Conservation (phyloP, 73 alveolate genomes). For the Tetrahymena borealis region DNA sequence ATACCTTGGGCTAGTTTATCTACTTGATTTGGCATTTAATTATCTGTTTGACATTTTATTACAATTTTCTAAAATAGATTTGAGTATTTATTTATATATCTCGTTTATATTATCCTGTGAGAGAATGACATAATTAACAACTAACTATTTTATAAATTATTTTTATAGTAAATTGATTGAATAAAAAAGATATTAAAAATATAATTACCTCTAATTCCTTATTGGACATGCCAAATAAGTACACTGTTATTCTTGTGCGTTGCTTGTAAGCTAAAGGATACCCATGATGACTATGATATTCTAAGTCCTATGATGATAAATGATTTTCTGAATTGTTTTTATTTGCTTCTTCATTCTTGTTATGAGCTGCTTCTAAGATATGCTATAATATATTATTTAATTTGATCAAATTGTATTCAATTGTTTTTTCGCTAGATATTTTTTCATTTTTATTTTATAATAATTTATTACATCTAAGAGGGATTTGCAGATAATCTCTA, state of each 20-base stretch:
- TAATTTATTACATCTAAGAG: neutral
- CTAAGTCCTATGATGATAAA: neutral
- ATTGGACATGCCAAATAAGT: neutral
- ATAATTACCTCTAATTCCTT: neutral
- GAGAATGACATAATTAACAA: neutral
- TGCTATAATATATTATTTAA: neutral
- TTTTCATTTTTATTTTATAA: too few species aligned
- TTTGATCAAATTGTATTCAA: neutral
- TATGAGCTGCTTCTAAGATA: neutral
- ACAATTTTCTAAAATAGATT: neutral
- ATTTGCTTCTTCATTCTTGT: neutral
- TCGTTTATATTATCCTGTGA: neutral
- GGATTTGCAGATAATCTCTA: neutral
- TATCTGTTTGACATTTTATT: neutral
- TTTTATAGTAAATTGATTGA: neutral
- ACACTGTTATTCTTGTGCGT: neutral
- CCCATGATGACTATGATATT: neutral
- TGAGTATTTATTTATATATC: neutral
- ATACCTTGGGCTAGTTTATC: neutral
- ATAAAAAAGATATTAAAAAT: too few species aligned
- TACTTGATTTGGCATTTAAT: neutral
- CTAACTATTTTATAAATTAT: neutral
- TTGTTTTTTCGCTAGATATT: too few species aligned
- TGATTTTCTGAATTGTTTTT: neutral
- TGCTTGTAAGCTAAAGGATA: neutral